phyloP scores from a whole-genome alignment of 129 eudicot genomes.

The Helianthus annuus region DNA sequence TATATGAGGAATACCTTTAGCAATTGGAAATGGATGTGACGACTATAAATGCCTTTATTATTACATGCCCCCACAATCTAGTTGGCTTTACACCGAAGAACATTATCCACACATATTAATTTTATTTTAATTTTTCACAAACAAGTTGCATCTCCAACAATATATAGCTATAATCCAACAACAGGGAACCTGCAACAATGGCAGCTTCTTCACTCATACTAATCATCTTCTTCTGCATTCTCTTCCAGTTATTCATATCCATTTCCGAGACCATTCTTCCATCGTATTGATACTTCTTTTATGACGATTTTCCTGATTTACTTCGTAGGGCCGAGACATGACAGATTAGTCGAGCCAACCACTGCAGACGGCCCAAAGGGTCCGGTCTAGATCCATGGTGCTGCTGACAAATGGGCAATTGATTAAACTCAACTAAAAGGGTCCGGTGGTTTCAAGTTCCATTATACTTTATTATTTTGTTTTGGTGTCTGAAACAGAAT shows the following conservation, averaged over 20 bases:
- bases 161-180: background rate
- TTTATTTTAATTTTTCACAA: background rate
- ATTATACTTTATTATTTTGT: background rate
- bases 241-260: conserved; percentile 33
- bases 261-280: conserved; percentile 42
- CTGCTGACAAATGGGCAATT: background rate
- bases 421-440: background rate
- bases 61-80: conserved; percentile 25
- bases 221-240: conserved; percentile 26
- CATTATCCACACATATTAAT: conserved; percentile 22
- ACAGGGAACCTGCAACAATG: conserved; percentile 27
- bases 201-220: conserved; percentile 26
- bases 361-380: background rate
- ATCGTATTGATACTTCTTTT: conserved; percentile 2
- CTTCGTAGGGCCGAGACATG: background rate
- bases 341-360: background rate
- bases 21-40: background rate
- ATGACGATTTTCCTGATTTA: background rate
- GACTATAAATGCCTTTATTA: conserved; percentile 22
- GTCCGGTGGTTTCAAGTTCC: background rate
- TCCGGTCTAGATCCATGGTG: background rate
- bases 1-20: background rate
- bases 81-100: conserved; percentile 25
- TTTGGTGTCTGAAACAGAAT: conserved; percentile 11
- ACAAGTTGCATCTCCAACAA: conserved; percentile 4